phyloP scores from a whole-genome alignment of 495 filamentous ascomycete species.

The Tetracladium marchalianum region DNA sequence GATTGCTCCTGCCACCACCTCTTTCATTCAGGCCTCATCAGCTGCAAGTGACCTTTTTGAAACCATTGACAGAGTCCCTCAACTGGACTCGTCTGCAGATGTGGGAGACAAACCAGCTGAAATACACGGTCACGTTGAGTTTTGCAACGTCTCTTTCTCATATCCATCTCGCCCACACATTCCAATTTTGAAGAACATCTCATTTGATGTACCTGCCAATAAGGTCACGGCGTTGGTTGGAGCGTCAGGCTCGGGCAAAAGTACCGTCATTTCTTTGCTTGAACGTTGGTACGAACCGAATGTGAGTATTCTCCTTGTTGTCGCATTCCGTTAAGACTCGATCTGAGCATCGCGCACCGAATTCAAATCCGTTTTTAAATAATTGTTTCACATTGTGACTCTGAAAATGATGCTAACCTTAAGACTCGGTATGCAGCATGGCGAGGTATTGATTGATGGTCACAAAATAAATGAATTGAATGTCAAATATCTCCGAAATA shows the following conservation, averaged over 20 bases:
- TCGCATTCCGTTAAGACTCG: background rate
- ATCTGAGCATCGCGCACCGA: background rate
- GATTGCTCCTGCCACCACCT: constrained; percentile 20
- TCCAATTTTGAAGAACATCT: constrained; percentile 38
- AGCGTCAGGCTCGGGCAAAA: constrained; percentile 58
- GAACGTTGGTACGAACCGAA: constrained; percentile 43
- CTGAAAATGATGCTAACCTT: background rate
- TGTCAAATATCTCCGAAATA: constrained; percentile 42
- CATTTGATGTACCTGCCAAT: constrained; percentile 39
- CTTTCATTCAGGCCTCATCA: constrained; percentile 22
- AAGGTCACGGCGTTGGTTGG: constrained; percentile 58
- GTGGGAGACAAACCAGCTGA: constrained; percentile 25
- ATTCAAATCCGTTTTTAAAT: too few species aligned
- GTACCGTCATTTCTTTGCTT: constrained; percentile 47
- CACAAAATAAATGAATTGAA: constrained; percentile 46
- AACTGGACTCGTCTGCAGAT: constrained; percentile 36
- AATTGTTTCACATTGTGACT: constrained; percentile 20
- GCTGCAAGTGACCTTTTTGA: constrained; percentile 26
- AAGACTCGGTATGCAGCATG: constrained; percentile 3
- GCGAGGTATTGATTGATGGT: constrained; percentile 41
- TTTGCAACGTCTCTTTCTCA: constrained; percentile 47
- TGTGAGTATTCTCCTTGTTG: constrained; percentile 16
- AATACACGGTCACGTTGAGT: constrained; percentile 35
- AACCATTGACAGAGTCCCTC: constrained; percentile 40
- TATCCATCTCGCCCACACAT: constrained; percentile 53